phyloP scores from a whole-genome alignment of 2,329 filamentous ascomycete genomes.

The Diaporthe sp. region DNA sequence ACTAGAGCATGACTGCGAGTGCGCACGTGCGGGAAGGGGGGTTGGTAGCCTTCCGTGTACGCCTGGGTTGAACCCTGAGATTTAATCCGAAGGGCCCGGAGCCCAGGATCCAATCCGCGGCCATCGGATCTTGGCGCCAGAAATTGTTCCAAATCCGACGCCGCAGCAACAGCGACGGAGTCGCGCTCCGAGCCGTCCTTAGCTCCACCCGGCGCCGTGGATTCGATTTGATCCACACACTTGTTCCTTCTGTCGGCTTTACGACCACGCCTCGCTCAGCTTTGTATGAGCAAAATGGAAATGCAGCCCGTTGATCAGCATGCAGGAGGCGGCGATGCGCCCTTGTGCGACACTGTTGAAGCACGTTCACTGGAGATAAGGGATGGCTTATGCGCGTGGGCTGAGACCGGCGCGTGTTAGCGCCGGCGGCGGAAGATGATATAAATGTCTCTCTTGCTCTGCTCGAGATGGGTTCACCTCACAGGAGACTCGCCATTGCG shows the following conservation, averaged over 20 bases:
- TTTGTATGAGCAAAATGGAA: not conserved
- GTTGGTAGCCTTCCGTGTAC: not conserved
- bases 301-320: not conserved
- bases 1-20: not conserved
- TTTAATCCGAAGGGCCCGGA: not conserved
- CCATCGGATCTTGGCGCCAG: conserved; percentile 5
- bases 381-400: not conserved
- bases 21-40: not conserved
- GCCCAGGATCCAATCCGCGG: not conserved
- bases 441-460: not conserved
- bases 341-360: not conserved
- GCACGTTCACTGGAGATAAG: not conserved
- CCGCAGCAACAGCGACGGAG: not conserved
- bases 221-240: not conserved
- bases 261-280: not conserved
- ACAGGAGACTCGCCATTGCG: not conserved
- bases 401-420: not conserved
- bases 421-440: not conserved
- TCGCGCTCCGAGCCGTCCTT: conserved; percentile 1
- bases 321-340: not conserved
- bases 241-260: not conserved
- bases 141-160: conserved; percentile 8
- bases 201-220: not conserved
- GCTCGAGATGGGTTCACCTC: not conserved
- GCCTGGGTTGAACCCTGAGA: not conserved